Conservation (phyloP, 192 early-diverging fungal species). For the Backusella morwellensis region DNA sequence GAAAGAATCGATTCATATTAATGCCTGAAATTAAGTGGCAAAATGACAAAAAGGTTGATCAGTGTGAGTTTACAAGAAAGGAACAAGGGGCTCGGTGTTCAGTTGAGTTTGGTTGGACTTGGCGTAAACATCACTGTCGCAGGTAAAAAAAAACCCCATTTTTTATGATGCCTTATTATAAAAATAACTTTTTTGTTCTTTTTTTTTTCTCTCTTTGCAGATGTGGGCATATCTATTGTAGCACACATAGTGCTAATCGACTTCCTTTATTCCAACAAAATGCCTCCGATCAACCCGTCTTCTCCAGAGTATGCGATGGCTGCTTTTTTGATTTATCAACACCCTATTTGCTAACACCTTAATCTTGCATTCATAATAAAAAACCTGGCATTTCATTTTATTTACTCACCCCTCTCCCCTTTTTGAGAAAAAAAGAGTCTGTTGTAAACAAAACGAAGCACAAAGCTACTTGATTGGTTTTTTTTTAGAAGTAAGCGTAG, state of each 20-base stretch:
- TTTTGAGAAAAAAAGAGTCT: not conserved
- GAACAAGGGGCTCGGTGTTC: constrained; percentile 3
- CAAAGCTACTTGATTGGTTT: constrained; percentile 2
- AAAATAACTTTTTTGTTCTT: not conserved
- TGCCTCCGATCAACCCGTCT: not conserved
- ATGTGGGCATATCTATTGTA: constrained; percentile 27
- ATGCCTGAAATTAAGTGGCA: constrained; percentile 12
- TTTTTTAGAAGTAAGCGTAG: not conserved
- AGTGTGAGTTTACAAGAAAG: constrained; percentile 18
- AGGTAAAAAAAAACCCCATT: constrained; percentile 8
- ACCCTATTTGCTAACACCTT: not conserved
- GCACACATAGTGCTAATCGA: constrained; percentile 22
- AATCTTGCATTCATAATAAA: not conserved
- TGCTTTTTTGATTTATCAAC: constrained; percentile 18
- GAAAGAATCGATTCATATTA: constrained; percentile 11
- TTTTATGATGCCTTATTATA: not conserved
- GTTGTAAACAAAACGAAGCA: not conserved
- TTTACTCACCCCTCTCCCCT: not conserved
- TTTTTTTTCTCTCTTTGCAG: not conserved
- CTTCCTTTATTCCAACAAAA: constrained; percentile 14
- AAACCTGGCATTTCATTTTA: constrained; percentile 1
- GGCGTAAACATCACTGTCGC: constrained; percentile 28
- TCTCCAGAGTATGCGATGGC: constrained; percentile 22
- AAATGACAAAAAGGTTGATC: constrained; percentile 13
- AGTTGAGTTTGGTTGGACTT: constrained; percentile 22